Percentiles rank a stretch among this genome's conserved stretches.
Evolutionary conservation across 129 eudicot species (phyloP).

Genomic region (Flaveria brownii): DNA sequence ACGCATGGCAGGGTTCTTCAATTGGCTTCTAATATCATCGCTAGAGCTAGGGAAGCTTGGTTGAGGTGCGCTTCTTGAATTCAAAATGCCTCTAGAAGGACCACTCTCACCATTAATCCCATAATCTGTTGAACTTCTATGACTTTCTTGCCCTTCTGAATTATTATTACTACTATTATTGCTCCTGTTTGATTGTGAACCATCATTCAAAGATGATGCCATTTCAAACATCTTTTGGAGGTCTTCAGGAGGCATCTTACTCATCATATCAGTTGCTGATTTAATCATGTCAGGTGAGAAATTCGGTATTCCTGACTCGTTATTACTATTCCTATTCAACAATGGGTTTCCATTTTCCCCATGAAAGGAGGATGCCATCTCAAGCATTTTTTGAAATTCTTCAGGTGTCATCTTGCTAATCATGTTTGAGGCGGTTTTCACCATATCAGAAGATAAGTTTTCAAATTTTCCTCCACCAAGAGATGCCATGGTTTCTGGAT

Average conservation of each 20-base stretch:
- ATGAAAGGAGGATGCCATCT: slow-evolving; percentile 77
- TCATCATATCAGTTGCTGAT: slow-evolving; percentile 87
- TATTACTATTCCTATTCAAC: slow-evolving; percentile 32
- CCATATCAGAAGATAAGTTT: slow-evolving; percentile 76
- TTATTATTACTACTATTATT: slow-evolving; percentile 5
- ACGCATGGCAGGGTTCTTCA: slow-evolving; percentile 93
- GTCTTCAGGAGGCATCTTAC: slow-evolving; percentile 84
- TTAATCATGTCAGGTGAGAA: slow-evolving; percentile 82
- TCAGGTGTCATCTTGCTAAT: slow-evolving; percentile 92
- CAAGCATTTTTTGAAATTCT: slow-evolving; percentile 82
- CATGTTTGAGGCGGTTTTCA: slow-evolving; percentile 72
- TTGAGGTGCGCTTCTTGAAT: slow-evolving; percentile 49
- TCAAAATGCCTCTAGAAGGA: slow-evolving; percentile 42
- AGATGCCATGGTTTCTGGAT: slow-evolving; percentile 79
- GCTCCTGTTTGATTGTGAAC: slow-evolving; percentile 38
- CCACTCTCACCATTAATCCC: slow-evolving; percentile 51
- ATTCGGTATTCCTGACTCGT: slow-evolving; percentile 60
- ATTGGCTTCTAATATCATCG: slow-evolving; percentile 71
- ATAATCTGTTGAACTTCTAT: slow-evolving; percentile 29
- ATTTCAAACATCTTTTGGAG: slow-evolving; percentile 79
- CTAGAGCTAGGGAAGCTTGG: slow-evolving; percentile 56
- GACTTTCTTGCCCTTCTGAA: slow-evolving; percentile 36
- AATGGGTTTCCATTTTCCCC: slow-evolving; percentile 49
- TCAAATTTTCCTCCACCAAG: slow-evolving; percentile 61
- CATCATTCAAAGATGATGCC: slow-evolving; percentile 74